Percentiles rank a stretch among this genome's conserved stretches.
These are phyloP conservation scores for Dactylellina sp. DNA, from an alignment of 2,329 filamentous ascomycete species.

Conservation along the genomic window DNA sequence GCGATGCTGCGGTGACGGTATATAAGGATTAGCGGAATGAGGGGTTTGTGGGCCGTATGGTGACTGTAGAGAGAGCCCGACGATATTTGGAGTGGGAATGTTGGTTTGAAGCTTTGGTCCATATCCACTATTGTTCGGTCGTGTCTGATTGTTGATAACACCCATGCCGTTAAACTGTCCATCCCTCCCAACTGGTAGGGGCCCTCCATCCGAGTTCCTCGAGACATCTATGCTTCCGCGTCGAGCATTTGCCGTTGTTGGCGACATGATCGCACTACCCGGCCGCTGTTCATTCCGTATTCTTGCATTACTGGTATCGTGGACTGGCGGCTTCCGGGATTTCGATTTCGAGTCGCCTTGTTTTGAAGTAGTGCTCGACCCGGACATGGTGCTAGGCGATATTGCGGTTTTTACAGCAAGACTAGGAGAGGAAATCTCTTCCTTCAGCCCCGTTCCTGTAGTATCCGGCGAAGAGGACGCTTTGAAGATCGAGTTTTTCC, in stretches of 20 bases:
- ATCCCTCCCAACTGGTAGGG: conserved; percentile 28
- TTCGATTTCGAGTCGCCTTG: conserved; percentile 44
- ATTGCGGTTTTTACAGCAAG: conserved; percentile 54
- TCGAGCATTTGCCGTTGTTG: conserved; percentile 33
- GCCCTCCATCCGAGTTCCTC: conserved; percentile 36
- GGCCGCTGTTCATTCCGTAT: conserved; percentile 55
- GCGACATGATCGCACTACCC: conserved; percentile 39
- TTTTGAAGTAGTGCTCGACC: conserved; percentile 47
- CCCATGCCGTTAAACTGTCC: conserved; percentile 47
- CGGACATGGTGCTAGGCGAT: conserved; percentile 55
- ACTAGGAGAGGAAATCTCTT: conserved; percentile 57
- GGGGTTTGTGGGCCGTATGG: conserved; percentile 59
- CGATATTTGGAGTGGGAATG: conserved; percentile 58
- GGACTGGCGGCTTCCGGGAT: conserved; percentile 17
- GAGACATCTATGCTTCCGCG: conserved; percentile 46
- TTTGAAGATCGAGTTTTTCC: conserved; percentile 58
- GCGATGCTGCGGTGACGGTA: conserved; percentile 54
- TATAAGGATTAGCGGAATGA: conserved; percentile 57
- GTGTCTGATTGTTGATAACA: conserved; percentile 32
- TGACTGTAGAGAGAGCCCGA: conserved; percentile 58
- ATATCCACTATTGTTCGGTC: conserved; percentile 34
- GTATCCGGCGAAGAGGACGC: conserved; percentile 60
- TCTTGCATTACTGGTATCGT: conserved; percentile 45
- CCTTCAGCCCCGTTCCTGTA: conserved; percentile 56
- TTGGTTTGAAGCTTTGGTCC: conserved; percentile 59